phyloP scores from a whole-genome alignment of 2,329 filamentous ascomycete species.

The Sarocladium strictum region DNA sequence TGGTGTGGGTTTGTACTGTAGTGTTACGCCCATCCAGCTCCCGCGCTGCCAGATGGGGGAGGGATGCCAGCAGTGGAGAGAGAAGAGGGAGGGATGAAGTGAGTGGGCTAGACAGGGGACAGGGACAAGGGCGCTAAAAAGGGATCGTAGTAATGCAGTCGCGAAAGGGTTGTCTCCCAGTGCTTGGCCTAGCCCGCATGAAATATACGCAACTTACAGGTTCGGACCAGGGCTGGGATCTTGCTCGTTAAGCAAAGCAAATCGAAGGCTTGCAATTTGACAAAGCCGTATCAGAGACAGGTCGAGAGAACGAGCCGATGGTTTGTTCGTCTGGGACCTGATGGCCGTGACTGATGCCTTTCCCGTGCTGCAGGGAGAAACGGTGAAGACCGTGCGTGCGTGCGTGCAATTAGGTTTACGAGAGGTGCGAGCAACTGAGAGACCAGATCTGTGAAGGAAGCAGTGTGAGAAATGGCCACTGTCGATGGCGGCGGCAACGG shows the following conservation, averaged over 20 bases:
- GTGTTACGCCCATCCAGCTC: not conserved
- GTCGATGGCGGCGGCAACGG: not conserved
- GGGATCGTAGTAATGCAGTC: not conserved
- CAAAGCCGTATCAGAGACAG: not conserved
- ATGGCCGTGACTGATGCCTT: not conserved
- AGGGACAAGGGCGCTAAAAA: constrained; percentile 7
- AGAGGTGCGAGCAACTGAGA: not conserved
- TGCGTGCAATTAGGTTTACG: too few species aligned
- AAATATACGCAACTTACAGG: constrained; percentile 1
- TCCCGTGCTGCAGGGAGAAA: not conserved
- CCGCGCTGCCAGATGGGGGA: not conserved
- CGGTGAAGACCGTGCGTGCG: not conserved
- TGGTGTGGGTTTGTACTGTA: not conserved
- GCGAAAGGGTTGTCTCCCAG: not conserved
- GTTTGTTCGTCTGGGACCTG: not conserved
- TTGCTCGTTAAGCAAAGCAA: not conserved
- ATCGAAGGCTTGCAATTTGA: not conserved
- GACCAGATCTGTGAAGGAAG: not conserved
- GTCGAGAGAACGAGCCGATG: not conserved
- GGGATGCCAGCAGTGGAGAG: constrained; percentile 2
- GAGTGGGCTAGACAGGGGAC: not conserved
- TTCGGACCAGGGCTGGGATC: not conserved
- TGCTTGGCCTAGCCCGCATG: not conserved
- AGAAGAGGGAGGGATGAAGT: not conserved
- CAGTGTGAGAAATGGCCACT: not conserved